Conservation (phyloP, 352 stramenopile genomes). For the Pythium grandisporangium region DNA sequence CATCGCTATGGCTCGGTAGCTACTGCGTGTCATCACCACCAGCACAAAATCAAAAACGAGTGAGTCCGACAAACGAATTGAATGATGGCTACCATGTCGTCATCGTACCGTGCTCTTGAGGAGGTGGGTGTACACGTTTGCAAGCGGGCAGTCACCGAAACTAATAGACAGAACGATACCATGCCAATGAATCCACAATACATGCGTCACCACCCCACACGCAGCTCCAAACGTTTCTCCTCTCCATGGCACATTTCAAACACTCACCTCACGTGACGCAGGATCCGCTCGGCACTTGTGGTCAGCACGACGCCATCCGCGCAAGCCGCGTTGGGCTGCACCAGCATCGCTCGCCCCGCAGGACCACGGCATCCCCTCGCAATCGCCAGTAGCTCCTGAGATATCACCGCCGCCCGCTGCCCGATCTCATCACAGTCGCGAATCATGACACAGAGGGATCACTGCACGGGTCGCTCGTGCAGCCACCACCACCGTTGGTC, state of each 20-base stretch:
- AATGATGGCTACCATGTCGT: too few relatives aligned
- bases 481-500: too few relatives aligned
- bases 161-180: too few relatives aligned
- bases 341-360: slow-evolving; percentile 20
- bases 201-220: too few relatives aligned
- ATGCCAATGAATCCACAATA: too few relatives aligned
- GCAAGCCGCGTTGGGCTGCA: slow-evolving; percentile 29
- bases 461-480: too few relatives aligned
- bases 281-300: background rate
- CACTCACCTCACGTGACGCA: background rate
- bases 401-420: slow-evolving; percentile 18
- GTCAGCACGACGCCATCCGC: background rate
- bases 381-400: slow-evolving; percentile 16
- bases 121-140: slow-evolving; percentile 49
- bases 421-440: slow-evolving; percentile 17
- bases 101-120: slow-evolving; percentile 30
- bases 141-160: slow-evolving; percentile 27
- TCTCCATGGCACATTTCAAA: too few relatives aligned
- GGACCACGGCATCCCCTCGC: slow-evolving; percentile 36
- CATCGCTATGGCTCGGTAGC: slow-evolving; percentile 26
- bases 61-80: too few relatives aligned
- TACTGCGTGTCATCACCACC: too few relatives aligned
- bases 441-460: too few relatives aligned
- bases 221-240: too few relatives aligned
- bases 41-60: too few relatives aligned